phyloP scores from a whole-genome alignment of 2,329 filamentous ascomycete species.

The Trichoderma sp. region DNA sequence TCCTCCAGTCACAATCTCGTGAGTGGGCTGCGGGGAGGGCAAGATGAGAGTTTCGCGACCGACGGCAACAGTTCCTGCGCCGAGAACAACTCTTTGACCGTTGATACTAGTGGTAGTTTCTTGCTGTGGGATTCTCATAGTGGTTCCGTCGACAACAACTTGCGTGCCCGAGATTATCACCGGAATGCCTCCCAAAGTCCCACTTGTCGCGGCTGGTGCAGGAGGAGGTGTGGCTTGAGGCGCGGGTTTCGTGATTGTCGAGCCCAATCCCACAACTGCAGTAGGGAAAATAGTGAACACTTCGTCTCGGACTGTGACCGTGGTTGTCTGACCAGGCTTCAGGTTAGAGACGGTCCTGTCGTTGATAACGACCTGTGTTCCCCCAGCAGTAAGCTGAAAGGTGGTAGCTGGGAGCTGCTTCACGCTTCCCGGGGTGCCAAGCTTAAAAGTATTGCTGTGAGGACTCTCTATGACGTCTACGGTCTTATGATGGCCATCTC shows the following conservation, averaged over 20 bases:
- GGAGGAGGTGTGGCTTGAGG: constrained; percentile 34
- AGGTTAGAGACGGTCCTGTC: constrained; percentile 46
- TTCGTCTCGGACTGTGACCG: constrained; percentile 43
- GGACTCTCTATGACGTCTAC: not conserved
- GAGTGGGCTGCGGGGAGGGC: constrained; percentile 37
- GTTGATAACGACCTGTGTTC: constrained; percentile 50
- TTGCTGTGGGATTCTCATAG: constrained; percentile 43
- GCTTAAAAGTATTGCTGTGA: not conserved
- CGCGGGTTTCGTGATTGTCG: constrained; percentile 45
- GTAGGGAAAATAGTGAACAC: constrained; percentile 53
- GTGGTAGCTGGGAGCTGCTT: constrained; percentile 22
- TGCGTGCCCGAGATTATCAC: constrained; percentile 46
- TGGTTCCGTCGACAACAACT: constrained; percentile 45
- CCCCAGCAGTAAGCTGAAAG: constrained; percentile 48
- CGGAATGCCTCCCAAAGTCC: constrained; percentile 41
- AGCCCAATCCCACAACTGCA: constrained; percentile 46
- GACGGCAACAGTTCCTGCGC: constrained; percentile 39
- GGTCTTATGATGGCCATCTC: constrained; percentile 26
- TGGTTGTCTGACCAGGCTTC: constrained; percentile 40
- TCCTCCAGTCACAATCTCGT: constrained; percentile 51
- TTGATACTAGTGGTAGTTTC: constrained; percentile 37
- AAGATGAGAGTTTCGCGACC: constrained; percentile 42
- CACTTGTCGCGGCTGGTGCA: constrained; percentile 40
- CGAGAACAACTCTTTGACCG: constrained; percentile 38
- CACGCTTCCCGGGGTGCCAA: not conserved